Conservation (phyloP, 352 stramenopile species). For the Phytophthora hibernalis region DNA sequence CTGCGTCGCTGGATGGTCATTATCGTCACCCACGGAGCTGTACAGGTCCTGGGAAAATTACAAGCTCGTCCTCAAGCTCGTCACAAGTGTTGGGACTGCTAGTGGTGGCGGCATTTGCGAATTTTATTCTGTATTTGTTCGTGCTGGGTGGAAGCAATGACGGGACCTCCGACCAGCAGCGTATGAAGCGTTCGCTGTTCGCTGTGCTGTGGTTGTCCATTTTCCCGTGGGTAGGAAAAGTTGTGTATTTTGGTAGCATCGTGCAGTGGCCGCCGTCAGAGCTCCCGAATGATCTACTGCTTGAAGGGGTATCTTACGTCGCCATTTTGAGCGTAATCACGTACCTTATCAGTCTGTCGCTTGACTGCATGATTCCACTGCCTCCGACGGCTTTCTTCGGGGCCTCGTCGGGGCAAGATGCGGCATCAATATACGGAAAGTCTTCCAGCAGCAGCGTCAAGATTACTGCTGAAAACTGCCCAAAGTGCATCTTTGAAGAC, state of each 20-base stretch:
- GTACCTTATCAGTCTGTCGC: constrained; percentile 55
- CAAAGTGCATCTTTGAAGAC: constrained; percentile 85
- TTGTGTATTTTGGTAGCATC: constrained; percentile 63
- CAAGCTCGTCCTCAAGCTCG: constrained; percentile 32
- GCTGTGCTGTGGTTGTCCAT: constrained; percentile 57
- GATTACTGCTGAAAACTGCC: constrained; percentile 83
- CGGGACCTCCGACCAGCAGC: constrained; percentile 55
- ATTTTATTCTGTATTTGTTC: constrained; percentile 61
- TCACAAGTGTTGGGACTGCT: constrained; percentile 58
- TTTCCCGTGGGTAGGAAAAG: constrained; percentile 67
- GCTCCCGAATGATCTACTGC: constrained; percentile 54
- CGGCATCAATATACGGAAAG: constrained; percentile 48
- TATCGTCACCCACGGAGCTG: constrained; percentile 40
- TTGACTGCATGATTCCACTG: constrained; percentile 70
- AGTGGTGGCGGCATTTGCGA: constrained; percentile 48
- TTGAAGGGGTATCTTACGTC: constrained; percentile 51
- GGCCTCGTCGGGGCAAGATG: constrained; percentile 55
- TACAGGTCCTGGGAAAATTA: constrained; percentile 53
- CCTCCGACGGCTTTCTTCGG: constrained; percentile 83
- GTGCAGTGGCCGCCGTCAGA: constrained; percentile 44
- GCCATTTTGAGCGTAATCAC: constrained; percentile 46
- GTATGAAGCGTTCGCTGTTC: constrained; percentile 68
- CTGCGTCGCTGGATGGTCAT: constrained; percentile 61
- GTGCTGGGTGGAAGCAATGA: constrained; percentile 50
- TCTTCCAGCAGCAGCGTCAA: constrained; percentile 29